Percentiles rank a stretch among this genome's conserved stretches.
Conservation (phyloP, 768 basidiomycete genomes). For the Fistulinella prunicolor region DNA sequence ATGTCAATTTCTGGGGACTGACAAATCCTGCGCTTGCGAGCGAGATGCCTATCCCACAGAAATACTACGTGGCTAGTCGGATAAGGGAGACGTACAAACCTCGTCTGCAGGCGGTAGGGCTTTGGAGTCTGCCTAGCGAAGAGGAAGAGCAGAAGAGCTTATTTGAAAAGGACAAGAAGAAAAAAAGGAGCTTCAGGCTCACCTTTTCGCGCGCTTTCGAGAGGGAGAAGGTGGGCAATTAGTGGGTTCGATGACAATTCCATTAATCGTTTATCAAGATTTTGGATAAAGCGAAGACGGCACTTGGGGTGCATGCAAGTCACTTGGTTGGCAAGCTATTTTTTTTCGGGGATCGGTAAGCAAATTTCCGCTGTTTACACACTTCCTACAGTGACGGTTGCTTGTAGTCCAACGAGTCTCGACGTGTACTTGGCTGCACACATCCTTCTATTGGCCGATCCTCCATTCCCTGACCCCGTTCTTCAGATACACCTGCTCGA, state of each 20-base stretch:
- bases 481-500: conserved; percentile 52
- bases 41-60: conserved; percentile 62
- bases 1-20: conserved; percentile 59
- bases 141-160: conserved; percentile 40
- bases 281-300: conserved; percentile 52
- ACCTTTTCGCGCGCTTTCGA: conserved; percentile 56
- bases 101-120: conserved; percentile 58
- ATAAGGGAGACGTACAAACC: conserved; percentile 55
- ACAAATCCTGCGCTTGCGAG: conserved; percentile 54
- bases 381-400: not conserved
- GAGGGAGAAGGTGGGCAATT: conserved; percentile 49
- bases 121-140: conserved; percentile 51
- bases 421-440: conserved; percentile 71
- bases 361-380: not conserved
- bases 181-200: conserved; percentile 34
- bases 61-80: conserved; percentile 68
- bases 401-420: conserved; percentile 53
- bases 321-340: conserved; percentile 50
- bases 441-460: conserved; percentile 54
- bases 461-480: conserved; percentile 60
- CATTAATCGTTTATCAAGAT: conserved; percentile 41
- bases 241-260: not conserved
- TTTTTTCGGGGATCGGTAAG: conserved; percentile 51
- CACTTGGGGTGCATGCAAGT: conserved; percentile 56
- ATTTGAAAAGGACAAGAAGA: conserved; percentile 34